Evolutionary conservation across 2,329 filamentous ascomycete genomes (phyloP).

Genomic region (Pezizomycotina sp.): DNA sequence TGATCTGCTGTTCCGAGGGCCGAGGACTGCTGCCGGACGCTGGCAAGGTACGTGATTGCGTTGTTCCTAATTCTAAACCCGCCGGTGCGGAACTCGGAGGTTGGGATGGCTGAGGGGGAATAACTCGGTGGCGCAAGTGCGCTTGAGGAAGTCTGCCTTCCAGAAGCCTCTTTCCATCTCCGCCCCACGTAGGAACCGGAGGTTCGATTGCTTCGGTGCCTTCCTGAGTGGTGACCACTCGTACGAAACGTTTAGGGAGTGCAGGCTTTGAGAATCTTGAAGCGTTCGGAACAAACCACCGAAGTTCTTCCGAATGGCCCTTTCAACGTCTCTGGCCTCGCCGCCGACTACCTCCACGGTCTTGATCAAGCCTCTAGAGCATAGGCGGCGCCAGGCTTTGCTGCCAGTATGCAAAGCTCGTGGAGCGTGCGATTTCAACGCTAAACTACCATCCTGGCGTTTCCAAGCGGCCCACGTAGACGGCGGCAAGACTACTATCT

Average conservation of each 20-base stretch:
- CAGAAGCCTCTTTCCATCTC: slow-evolving; percentile 18
- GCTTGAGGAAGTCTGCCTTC: slow-evolving; percentile 17
- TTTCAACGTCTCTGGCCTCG: slow-evolving; percentile 15
- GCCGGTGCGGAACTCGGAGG: too few species aligned
- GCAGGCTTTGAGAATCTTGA: slow-evolving; percentile 8
- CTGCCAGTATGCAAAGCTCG: slow-evolving; percentile 7
- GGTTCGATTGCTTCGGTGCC: slow-evolving; percentile 11
- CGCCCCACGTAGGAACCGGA: slow-evolving; percentile 7
- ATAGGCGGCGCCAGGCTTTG: slow-evolving; percentile 14
- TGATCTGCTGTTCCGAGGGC: too few species aligned
- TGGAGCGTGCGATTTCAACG: slow-evolving; percentile 9
- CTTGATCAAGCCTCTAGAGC: slow-evolving; percentile 16
- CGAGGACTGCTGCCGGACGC: too few species aligned
- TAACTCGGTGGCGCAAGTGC: slow-evolving; percentile 18
- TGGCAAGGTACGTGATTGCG: too few species aligned
- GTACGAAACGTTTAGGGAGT: slow-evolving; percentile 9
- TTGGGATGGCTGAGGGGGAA: too few species aligned
- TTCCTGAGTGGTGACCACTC: slow-evolving; percentile 18
- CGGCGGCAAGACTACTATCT: slow-evolving; percentile 21
- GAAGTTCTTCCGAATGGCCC: slow-evolving; percentile 14
- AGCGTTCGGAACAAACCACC: slow-evolving; percentile 6
- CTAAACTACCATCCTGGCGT: slow-evolving; percentile 8
- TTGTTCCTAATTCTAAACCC: too few species aligned
- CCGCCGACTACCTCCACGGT: slow-evolving; percentile 13
- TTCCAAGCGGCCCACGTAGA: slow-evolving; percentile 15